A percentile compares a stretch with the other conserved stretches of the same genome.
These are phyloP conservation scores for Penicillium sumatraense DNA, from an alignment of 2,329 filamentous ascomycete genomes.

Conservation along the genomic window DNA sequence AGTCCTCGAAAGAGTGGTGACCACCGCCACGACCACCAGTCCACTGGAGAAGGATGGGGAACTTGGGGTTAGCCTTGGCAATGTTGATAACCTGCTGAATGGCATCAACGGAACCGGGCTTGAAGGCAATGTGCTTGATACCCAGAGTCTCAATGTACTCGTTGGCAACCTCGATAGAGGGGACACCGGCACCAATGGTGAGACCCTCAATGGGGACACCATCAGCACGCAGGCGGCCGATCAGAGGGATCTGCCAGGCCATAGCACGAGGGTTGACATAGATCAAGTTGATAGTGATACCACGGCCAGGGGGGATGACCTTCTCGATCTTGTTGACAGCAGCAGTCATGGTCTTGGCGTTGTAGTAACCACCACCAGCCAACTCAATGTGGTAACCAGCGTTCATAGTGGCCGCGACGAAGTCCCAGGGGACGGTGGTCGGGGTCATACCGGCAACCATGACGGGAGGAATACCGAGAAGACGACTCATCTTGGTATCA, in stretches of 20 bases:
- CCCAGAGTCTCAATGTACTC: conserved; percentile 93
- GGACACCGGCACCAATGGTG: conserved; percentile 90
- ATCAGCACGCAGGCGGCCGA: conserved; percentile 67
- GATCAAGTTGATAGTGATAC: conserved; percentile 59
- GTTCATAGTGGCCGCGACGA: conserved; percentile 59
- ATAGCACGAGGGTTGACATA: conserved; percentile 59
- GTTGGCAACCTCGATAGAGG: conserved; percentile 88
- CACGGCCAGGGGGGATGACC: conserved; percentile 70
- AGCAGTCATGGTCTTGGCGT: conserved; percentile 78
- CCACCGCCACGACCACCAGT: conserved; percentile 92
- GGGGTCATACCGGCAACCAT: conserved; percentile 96
- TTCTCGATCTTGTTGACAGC: conserved; percentile 85
- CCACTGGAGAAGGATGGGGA: conserved; percentile 94
- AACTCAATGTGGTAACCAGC: conserved; percentile 54
- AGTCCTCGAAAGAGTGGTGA: conserved; percentile 94
- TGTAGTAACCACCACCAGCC: conserved; percentile 60
- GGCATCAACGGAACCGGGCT: conserved; percentile 85
- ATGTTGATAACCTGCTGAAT: conserved; percentile 92
- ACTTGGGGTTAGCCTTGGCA: conserved; percentile 88
- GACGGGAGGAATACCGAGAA: conserved; percentile 82
- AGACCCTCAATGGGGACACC: conserved; percentile 90
- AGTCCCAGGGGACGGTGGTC: conserved; percentile 77
- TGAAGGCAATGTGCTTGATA: conserved; percentile 92
- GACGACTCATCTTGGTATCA: conserved; percentile 92
- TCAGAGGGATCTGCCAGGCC: conserved; percentile 57